Evolutionary conservation across 306 rosid species (phyloP).

Genomic region (Cucumis melo): DNA sequence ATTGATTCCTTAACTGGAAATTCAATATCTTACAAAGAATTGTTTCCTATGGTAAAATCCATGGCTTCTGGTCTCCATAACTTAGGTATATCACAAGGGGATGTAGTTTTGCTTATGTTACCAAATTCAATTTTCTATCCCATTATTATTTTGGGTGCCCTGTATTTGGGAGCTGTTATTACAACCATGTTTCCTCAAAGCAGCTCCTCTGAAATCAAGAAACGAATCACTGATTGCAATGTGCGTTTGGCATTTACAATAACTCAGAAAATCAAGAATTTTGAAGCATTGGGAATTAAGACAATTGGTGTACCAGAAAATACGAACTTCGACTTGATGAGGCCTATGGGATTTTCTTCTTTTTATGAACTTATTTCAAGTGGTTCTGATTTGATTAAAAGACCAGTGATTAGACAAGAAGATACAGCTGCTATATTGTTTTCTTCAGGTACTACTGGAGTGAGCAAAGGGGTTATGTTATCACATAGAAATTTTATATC

Average conservation of each 20-base stretch:
- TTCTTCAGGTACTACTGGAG: slow-evolving; percentile 81
- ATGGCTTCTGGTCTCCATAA: slow-evolving; percentile 54
- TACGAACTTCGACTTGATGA: slow-evolving; percentile 13
- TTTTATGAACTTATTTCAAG: slow-evolving; percentile 30
- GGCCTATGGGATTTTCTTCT: slow-evolving; percentile 12
- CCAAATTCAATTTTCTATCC: slow-evolving; percentile 75
- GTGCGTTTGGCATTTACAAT: slow-evolving; percentile 34
- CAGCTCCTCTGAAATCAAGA: slow-evolving; percentile 40
- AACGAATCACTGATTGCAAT: slow-evolving; percentile 31
- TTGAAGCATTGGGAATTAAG: slow-evolving; percentile 34
- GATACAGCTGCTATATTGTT: slow-evolving; percentile 65
- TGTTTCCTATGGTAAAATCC: slow-evolving; percentile 41
- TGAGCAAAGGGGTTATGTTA: slow-evolving; percentile 67
- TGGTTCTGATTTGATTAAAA: slow-evolving; percentile 18
- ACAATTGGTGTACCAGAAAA: slow-evolving; percentile 45
- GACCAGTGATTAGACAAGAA: slow-evolving; percentile 49
- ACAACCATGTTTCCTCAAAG: slow-evolving; percentile 65
- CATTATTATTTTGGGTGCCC: slow-evolving; percentile 33
- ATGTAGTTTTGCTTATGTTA: slow-evolving; percentile 46
- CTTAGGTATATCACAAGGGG: slow-evolving; percentile 51
- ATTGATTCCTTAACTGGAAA: slow-evolving; percentile 53
- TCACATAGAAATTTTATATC: slow-evolving; percentile 55
- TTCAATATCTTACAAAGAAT: slow-evolving; percentile 44
- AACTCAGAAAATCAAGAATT: slow-evolving; percentile 18
- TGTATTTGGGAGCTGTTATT: slow-evolving; percentile 51